A percentile compares a stretch with the other conserved stretches of the same genome.
These are phyloP conservation scores for Lizonia empirigonia DNA, from an alignment of 2,329 filamentous ascomycete species.

Conservation along the genomic window DNA sequence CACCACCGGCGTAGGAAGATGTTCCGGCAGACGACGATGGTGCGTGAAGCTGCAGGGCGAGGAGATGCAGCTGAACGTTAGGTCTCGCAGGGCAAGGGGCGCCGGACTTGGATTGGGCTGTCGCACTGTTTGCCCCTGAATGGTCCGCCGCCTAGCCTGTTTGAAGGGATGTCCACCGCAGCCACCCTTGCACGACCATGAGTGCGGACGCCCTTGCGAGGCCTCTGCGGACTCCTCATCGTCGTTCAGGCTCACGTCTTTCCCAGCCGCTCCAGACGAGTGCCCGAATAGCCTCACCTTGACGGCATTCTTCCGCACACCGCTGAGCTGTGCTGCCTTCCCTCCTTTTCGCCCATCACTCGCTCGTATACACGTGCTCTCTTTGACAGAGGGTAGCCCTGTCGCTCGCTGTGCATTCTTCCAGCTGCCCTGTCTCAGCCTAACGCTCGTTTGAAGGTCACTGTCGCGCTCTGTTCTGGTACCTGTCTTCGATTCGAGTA, in stretches of 20 bases:
- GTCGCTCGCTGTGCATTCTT: slow-evolving; percentile 29
- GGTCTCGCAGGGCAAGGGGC: slow-evolving; percentile 20
- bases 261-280: slow-evolving; percentile 37
- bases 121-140: slow-evolving; percentile 31
- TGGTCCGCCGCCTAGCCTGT: slow-evolving; percentile 28
- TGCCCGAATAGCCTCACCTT: slow-evolving; percentile 40
- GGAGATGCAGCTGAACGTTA: slow-evolving; percentile 20
- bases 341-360: slow-evolving; percentile 36
- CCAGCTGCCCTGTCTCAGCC: slow-evolving; percentile 21
- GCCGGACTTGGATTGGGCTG: slow-evolving; percentile 23
- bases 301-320: slow-evolving; percentile 33
- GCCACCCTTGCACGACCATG: slow-evolving; percentile 35
- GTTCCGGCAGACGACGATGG: slow-evolving; percentile 5
- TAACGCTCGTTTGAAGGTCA: slow-evolving; percentile 15
- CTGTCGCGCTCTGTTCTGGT: slow-evolving; percentile 20
- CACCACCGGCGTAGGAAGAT: slow-evolving; percentile 9
- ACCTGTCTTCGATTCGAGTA: slow-evolving; percentile 32
- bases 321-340: slow-evolving; percentile 47
- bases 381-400: slow-evolving; percentile 46
- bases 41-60: slow-evolving; percentile 28
- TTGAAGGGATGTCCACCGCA: slow-evolving; percentile 26
- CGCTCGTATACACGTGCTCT: slow-evolving; percentile 23
- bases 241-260: slow-evolving; percentile 34
- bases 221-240: slow-evolving; percentile 29
- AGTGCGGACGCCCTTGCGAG: slow-evolving; percentile 25